Evolutionary conservation across 2,329 filamentous ascomycete species (phyloP).

Genomic region (Calonectria ilicicola): DNA sequence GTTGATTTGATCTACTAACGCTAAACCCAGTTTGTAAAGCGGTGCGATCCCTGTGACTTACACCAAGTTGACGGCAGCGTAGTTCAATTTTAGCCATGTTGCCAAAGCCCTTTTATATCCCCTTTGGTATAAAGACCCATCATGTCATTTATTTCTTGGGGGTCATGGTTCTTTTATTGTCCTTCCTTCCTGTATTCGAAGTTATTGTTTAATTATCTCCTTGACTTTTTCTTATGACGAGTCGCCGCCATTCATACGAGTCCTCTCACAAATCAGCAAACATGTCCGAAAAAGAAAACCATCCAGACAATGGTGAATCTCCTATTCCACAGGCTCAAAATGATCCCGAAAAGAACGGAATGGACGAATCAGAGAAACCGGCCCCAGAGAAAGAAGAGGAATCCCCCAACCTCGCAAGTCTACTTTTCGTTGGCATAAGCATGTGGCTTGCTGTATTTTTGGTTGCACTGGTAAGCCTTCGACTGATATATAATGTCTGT

Average conservation of each 20-base stretch:
- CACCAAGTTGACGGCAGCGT: not conserved
- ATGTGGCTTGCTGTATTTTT: slow-evolving; percentile 6
- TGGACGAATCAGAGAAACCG: not conserved
- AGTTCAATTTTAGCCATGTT: not conserved
- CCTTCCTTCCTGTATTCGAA: too few species aligned
- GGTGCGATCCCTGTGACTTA: not conserved
- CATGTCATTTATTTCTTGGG: too few species aligned
- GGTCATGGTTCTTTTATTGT: too few species aligned
- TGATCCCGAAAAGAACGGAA: not conserved
- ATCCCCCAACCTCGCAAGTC: not conserved
- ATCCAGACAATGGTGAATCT: too few species aligned
- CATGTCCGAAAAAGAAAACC: too few species aligned
- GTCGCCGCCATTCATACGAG: too few species aligned
- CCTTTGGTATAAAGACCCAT: not conserved
- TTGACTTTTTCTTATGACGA: too few species aligned
- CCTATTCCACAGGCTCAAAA: not conserved
- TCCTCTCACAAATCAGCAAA: too few species aligned
- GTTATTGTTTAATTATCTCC: too few species aligned
- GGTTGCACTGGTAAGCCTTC: not conserved
- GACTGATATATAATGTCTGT: not conserved
- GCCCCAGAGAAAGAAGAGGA: not conserved
- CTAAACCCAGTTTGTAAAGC: not conserved
- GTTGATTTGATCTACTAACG: not conserved
- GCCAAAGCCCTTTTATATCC: too few species aligned
- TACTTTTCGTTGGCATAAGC: not conserved